These are phyloP conservation scores for Anthostomella pinea DNA, from an alignment of 2,329 filamentous ascomycete species.

Conservation along the genomic window DNA sequence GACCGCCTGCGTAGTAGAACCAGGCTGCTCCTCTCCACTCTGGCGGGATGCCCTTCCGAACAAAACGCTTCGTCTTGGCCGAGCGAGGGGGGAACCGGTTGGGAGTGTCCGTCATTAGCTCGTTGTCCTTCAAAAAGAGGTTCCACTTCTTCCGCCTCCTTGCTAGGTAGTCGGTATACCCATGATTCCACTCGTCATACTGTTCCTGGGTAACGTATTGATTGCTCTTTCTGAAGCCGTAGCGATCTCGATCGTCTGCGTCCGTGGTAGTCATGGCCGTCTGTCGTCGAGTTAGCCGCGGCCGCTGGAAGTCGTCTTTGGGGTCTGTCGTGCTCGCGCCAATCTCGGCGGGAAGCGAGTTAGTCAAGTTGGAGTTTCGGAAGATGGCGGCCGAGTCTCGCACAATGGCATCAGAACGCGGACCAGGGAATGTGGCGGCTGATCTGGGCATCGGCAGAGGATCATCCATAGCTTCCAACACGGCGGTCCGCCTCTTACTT, in stretches of 20 bases:
- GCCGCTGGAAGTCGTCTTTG: conserved; percentile 10
- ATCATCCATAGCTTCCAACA: conserved; percentile 41
- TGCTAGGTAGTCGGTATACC: conserved; percentile 72
- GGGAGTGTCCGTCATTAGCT: conserved; percentile 68
- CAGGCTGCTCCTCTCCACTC: conserved; percentile 94
- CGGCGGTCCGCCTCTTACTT: conserved; percentile 34
- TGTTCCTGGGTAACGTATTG: conserved; percentile 73
- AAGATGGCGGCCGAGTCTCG: conserved; percentile 41
- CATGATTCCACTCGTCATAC: conserved; percentile 77
- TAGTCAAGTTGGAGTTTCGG: conserved; percentile 32
- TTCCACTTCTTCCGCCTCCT: conserved; percentile 81
- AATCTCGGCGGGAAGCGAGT: conserved; percentile 31
- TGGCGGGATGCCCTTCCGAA: conserved; percentile 89
- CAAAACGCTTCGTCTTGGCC: conserved; percentile 82
- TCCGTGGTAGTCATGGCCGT: conserved; percentile 40
- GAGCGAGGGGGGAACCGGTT: conserved; percentile 76
- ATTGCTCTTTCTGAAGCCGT: conserved; percentile 87
- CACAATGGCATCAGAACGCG: conserved; percentile 19
- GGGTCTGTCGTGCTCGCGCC: conserved; percentile 3
- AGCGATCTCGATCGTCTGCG: conserved; percentile 67
- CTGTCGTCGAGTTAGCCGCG: conserved; percentile 23
- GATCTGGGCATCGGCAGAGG: conserved; percentile 29
- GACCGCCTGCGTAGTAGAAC: conserved; percentile 94
- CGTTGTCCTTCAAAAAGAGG: conserved; percentile 71
- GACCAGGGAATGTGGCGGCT: conserved; percentile 12